Percentiles rank a stretch among this genome's conserved stretches.
Evolutionary conservation across 2,329 filamentous ascomycete species (phyloP).

Genomic region (Aquanectria penicillioides): DNA sequence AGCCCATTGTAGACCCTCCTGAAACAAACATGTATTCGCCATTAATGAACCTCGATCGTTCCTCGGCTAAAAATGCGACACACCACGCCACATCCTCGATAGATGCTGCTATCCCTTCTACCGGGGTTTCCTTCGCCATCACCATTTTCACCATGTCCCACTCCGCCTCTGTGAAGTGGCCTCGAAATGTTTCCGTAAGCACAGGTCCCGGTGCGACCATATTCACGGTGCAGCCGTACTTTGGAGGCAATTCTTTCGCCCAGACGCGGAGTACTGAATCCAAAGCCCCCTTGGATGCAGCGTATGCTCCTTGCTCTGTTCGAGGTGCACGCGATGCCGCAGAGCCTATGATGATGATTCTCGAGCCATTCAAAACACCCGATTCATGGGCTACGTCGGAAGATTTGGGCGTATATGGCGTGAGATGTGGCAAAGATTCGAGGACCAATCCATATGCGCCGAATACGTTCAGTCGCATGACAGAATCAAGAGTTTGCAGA

Average conservation of each 20-base stretch:
- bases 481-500: neutral
- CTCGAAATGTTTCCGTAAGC: conserved; percentile 9
- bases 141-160: conserved; percentile 1
- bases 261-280: conserved; percentile 14
- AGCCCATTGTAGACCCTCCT: conserved; percentile 12
- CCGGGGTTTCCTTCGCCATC: conserved; percentile 1
- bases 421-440: conserved; percentile 2
- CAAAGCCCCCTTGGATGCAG: conserved; percentile 13
- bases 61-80: conserved; percentile 11
- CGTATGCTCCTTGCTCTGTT: conserved; percentile 5
- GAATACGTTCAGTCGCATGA: neutral
- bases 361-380: conserved; percentile 6
- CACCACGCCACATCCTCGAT: conserved; percentile 17
- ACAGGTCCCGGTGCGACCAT: conserved; percentile 2
- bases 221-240: conserved; percentile 8
- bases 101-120: conserved; percentile 11
- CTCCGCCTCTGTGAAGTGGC: conserved; percentile 9
- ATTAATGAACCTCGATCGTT: conserved; percentile 18
- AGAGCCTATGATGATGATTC: conserved; percentile 18
- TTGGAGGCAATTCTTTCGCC: conserved; percentile 7
- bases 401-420: conserved; percentile 15
- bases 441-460: neutral
- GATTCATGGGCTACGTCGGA: conserved; percentile 12
- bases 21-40: conserved; percentile 16
- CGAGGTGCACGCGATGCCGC: conserved; percentile 17